phyloP scores from a whole-genome alignment of 306 rosid genomes.

The Hylodesmum podocarpum region DNA sequence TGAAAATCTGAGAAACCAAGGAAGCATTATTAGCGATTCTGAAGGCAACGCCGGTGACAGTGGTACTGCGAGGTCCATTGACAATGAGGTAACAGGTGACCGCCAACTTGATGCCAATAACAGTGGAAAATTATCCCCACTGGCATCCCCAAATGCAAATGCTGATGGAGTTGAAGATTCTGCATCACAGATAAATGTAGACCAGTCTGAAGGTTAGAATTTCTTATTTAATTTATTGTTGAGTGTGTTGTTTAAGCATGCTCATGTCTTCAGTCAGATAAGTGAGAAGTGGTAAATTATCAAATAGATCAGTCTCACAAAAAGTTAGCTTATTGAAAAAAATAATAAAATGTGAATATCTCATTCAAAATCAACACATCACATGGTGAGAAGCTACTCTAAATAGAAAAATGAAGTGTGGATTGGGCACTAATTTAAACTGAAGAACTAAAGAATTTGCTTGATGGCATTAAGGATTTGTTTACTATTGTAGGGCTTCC shows the following conservation, averaged over 20 bases:
- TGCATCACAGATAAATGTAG: conserved; percentile 45
- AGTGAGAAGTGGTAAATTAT: conserved; percentile 15
- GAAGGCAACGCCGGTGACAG: conserved; percentile 48
- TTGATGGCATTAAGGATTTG: conserved; percentile 13
- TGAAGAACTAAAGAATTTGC: conserved; percentile 18
- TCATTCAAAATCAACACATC: neutral
- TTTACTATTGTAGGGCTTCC: conserved; percentile 68
- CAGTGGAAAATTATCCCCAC: conserved; percentile 45
- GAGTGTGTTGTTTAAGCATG: conserved; percentile 19
- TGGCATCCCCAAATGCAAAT: conserved; percentile 46
- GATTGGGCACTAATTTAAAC: conserved; percentile 9
- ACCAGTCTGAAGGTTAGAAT: conserved; percentile 82
- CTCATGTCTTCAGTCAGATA: conserved; percentile 26
- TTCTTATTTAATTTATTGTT: neutral
- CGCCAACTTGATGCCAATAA: conserved; percentile 50
- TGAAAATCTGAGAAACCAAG: conserved; percentile 58
- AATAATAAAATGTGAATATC: conserved; percentile 2
- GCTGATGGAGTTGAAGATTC: conserved; percentile 51
- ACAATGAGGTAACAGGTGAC: conserved; percentile 39
- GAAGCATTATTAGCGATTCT: conserved; percentile 44
- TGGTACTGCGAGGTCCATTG: conserved; percentile 39
- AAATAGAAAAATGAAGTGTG: conserved; percentile 16
- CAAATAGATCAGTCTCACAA: conserved; percentile 12
- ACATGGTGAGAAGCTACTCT: conserved; percentile 10
- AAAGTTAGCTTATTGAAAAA: neutral